phyloP scores from a whole-genome alignment of 306 rosid genomes.

The Hylodesmum podocarpum region DNA sequence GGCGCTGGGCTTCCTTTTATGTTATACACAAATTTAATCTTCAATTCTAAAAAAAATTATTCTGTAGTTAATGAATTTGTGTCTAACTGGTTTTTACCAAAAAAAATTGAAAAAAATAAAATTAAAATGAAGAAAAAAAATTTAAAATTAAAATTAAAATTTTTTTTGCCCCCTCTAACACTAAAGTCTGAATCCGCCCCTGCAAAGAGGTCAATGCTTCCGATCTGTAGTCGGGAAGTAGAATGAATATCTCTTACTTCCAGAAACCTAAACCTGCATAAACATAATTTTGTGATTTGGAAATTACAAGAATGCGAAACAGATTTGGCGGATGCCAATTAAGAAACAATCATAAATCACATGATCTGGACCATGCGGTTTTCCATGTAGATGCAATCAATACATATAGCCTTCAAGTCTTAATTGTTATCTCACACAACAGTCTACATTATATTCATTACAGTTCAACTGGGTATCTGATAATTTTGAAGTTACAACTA shows the following conservation, averaged over 20 bases:
- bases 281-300: conserved; percentile 6
- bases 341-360: not conserved
- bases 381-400: not conserved
- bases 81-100: too few relatives aligned
- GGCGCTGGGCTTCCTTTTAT: not conserved
- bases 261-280: conserved; percentile 75
- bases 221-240: conserved; percentile 76
- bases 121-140: too few relatives aligned
- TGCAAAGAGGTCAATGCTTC: conserved; percentile 80
- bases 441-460: not conserved
- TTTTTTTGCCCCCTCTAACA: too few relatives aligned
- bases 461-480: not conserved
- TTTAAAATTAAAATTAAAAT: too few relatives aligned
- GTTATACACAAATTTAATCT: not conserved
- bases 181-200: too few relatives aligned
- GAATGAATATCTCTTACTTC: conserved; percentile 56
- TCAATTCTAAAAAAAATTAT: not conserved
- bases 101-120: too few relatives aligned
- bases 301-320: not conserved
- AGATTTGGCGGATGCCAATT: not conserved
- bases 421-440: not conserved
- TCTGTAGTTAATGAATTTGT: too few relatives aligned
- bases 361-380: not conserved
- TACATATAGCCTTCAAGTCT: not conserved
- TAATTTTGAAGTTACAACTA: not conserved